Percentiles rank a stretch among this genome's conserved stretches.
Evolutionary conservation across 2,329 filamentous ascomycete genomes (phyloP).

Genomic region (Botryosphaeria dothidea): DNA sequence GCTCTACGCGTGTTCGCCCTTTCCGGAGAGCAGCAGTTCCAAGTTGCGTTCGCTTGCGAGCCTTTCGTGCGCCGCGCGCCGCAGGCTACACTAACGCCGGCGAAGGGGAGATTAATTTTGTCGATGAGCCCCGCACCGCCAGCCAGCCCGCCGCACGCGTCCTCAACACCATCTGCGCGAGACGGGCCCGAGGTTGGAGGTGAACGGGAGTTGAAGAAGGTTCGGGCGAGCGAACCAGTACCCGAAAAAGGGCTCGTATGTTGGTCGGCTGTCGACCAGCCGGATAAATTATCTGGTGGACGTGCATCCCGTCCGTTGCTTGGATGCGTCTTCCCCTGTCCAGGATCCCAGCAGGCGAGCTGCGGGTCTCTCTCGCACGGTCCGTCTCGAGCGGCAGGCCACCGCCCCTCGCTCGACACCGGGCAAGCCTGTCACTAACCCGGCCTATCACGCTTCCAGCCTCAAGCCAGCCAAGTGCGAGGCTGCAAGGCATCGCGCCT

Average conservation of each 20-base stretch:
- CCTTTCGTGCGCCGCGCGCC: background rate
- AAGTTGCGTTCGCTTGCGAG: slow-evolving; percentile 3
- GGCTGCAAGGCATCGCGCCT: slow-evolving; percentile 4
- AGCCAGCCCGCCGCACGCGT: background rate
- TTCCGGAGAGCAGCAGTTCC: background rate
- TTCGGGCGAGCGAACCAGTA: background rate
- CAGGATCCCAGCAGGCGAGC: background rate
- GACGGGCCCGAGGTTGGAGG: background rate
- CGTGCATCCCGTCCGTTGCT: slow-evolving; percentile 9
- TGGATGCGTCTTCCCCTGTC: slow-evolving; percentile 3
- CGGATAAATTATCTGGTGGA: slow-evolving; percentile 1
- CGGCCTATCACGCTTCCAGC: slow-evolving; percentile 1
- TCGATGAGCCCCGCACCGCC: slow-evolving; percentile 8
- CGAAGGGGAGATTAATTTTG: slow-evolving; percentile 3
- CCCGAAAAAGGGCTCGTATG: background rate
- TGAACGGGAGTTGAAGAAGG: background rate
- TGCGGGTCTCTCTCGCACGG: slow-evolving; percentile 12
- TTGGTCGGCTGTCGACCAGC: background rate
- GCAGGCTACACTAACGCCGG: background rate
- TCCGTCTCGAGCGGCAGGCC: slow-evolving; percentile 9
- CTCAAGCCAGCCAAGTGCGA: background rate
- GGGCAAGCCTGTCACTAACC: slow-evolving; percentile 2
- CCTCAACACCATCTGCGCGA: background rate
- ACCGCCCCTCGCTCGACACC: slow-evolving; percentile 4
- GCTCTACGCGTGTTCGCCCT: background rate